Evolutionary conservation across 495 filamentous ascomycete species (phyloP), one percentile per base, ranked within the genome.

Genomic region (Trichocladium antarcticum): DNA sequence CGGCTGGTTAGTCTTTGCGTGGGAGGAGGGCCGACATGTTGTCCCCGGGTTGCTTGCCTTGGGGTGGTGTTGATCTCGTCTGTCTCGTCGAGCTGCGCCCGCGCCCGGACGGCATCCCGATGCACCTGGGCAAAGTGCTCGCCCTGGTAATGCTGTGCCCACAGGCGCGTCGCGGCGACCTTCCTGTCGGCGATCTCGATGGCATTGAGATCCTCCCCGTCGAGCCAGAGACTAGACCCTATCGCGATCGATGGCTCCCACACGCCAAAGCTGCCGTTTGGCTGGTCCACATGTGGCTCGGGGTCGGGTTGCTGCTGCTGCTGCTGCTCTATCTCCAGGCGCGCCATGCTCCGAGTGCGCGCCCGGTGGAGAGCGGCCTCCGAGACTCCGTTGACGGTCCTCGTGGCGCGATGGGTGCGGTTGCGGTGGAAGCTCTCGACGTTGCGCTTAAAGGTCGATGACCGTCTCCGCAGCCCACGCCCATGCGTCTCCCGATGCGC

Each of bases 171-270:
- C 16, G 65, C 68, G 19, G 59, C 58, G 15, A 73, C 59, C 48
- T 64, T 61, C 15, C 70, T 56, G 36, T 69, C 57, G 17, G 68
- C 70, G 14, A 58, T 42, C 47, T 71, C 58, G 19, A 73, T 68
- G 16, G 53, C 53, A 27, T 59, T 70, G 21, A 66, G 47, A 27
- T 70, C 67, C 37, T 70, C 66, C 6, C 67, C 66, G 1, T 50
- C 38, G 14, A 59, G 24, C 42, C 47, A 57, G 27, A 65, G 60
- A 5, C 54, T 47, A 19, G 50, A 47, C 1, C 59, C 60, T 3
- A 63, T 37, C 5, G 37, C 43, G 16, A 59, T 51, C 17, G 53
- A 56, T 0, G 62, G 62, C 20, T 39, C 37, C 62, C 62, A 63
- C 42, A 24, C 27, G 42, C 35, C 15, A 24, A 31, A 1, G 5